Evolutionary conservation across 2,329 filamentous ascomycete genomes (phyloP).

Genomic region (Aspergillus transmontanensis): DNA sequence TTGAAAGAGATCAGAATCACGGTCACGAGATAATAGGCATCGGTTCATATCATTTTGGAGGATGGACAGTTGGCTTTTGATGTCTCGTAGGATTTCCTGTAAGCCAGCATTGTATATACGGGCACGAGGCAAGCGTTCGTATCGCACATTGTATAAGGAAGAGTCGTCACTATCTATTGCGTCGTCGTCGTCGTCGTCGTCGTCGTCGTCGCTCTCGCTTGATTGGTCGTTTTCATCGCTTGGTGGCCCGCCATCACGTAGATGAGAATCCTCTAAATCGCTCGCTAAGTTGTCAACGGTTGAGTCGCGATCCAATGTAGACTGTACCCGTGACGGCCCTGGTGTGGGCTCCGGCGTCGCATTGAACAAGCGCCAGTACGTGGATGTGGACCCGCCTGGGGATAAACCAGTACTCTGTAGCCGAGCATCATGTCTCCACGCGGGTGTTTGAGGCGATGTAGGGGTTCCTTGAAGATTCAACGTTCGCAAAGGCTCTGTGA

Average conservation of each 20-base stretch:
- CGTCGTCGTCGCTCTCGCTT: not conserved
- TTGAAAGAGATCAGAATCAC: not conserved
- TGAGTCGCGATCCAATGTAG: not conserved
- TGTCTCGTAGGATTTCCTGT: slow-evolving; percentile 14
- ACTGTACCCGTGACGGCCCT: not conserved
- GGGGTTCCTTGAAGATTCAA: not conserved
- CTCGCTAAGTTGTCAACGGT: not conserved
- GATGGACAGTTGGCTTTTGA: slow-evolving; percentile 9
- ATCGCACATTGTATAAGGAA: slow-evolving; percentile 10
- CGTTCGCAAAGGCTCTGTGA: not conserved
- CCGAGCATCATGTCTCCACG: not conserved
- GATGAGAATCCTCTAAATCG: not conserved
- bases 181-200: not conserved
- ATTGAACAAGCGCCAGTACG: not conserved
- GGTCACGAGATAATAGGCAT: not conserved
- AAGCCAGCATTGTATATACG: slow-evolving; percentile 21
- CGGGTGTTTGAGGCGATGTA: not conserved
- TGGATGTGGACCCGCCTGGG: not conserved
- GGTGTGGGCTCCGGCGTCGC: not conserved
- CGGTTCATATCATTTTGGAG: slow-evolving; percentile 8
- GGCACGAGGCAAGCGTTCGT: slow-evolving; percentile 17
- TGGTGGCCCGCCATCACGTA: not conserved
- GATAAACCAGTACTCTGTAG: not conserved
- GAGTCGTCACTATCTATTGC: slow-evolving; percentile 1
- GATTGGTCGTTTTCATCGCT: not conserved